Base-by-base conservation (phyloP, 2,329 filamentous ascomycete genomes). In the Diaporthe destruens region DNA sequence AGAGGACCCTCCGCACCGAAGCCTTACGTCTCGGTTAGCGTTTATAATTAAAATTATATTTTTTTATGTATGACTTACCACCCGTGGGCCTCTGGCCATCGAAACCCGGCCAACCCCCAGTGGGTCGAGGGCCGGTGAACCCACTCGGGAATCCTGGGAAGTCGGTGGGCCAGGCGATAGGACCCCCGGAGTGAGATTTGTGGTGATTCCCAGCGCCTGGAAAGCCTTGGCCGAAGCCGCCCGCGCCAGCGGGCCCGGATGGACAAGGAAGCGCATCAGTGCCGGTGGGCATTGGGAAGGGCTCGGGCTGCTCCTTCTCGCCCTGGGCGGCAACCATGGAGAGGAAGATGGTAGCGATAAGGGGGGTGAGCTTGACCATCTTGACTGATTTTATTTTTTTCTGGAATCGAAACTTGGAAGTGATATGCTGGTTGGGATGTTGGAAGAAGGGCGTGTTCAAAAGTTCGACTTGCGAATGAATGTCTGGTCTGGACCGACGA, bases 321-420 rank as follows among this genome's bases (percentile, higher is more conserved):
- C 53, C 69, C 70, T 65, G 55, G 34, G 72, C 72, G 29, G 72
- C 72, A 56, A 67, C 72, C 69, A 74, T 44, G 32, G 69, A 54
- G 23, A 74, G 20, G 57, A 74, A 69, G 39, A 74, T 47, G 36
- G 72, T 70, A 23, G 70, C 72, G 23, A 74, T n/a, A 57, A 74
- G 69, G 65, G 72, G 69, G 39, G 49, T 72, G 70, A 74, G 72
- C 72, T 74, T 74, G 72, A 74, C 72, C 72, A 74, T 74, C 16
- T 72, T 74, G 72, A 72, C 57, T 66, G 72, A 51, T 67, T 72
- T n/a, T 56, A 25, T n/a, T 16, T 7, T 47, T 23, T 25, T 39
- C n/a, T 32, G 23, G 12, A 54, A 51, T 69, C 44, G 49, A 55
- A 18, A 6, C 6, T 14, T 44, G 14, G 42, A 44, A 44, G 5